Base-by-base conservation (phyloP, 129 eudicot species). In the Kitagawia praeruptora region DNA sequence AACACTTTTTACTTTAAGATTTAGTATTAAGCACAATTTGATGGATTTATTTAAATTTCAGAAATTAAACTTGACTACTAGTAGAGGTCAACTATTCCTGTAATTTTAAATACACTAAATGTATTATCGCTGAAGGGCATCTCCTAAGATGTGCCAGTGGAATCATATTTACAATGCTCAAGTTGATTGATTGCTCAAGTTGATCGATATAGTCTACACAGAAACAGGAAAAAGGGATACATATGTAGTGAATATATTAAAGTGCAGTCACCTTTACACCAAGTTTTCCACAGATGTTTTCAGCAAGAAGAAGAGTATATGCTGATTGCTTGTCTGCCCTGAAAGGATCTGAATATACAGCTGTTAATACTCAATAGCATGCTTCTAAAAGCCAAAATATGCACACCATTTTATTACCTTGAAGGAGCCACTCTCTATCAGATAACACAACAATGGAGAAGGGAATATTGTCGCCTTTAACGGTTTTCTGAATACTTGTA, bases 281-380 rank as follows among this genome's bases (percentile, higher is more conserved):
- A 81, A 92, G 95, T 86, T 92, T 89, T 75, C 71, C 78, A 78
- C 99, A 95, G 64, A 95, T 90, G 82, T 80, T 92, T 83, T 95
- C 99, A 58, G 97, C 99, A 72, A 95, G 97, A 80, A 95, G 97
- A 83, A 95, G 97, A 82, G 96, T 85, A 80, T 87, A 95, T 38
- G 93, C 96, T 42, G 99, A 90, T 76, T 95, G 97, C 84, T 90
- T 92, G 87, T 95, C 99, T 27, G 94, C 97, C 82, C 92, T 89
- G 7, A 89, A 83, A 47, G 92, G 88, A 86, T 95, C 99, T 95
- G 83, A 82, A 84, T 42, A 80, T 83, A 61, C 58, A 39, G 51
- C 41, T 67, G 69, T 79, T 63, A 81, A 79, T 72, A n/a, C 37
- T 79, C 54, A 81, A 79, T 73, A 31, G 31, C 47, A 49, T 61